phyloP scores from a whole-genome alignment of 2,329 filamentous ascomycete species.

The Aspergillus sp. region DNA sequence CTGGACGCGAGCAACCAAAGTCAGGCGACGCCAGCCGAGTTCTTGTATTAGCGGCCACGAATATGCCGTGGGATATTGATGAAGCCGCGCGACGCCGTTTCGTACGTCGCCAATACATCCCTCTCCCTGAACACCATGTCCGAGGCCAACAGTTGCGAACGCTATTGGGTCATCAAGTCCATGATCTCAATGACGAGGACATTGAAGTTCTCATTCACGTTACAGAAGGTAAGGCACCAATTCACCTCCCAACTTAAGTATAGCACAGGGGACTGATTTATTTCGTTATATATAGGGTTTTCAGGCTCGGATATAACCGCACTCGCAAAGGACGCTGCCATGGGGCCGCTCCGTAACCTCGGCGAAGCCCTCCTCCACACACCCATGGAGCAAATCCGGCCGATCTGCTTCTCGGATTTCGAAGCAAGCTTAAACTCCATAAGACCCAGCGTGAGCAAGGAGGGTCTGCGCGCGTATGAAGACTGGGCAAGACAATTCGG shows the following conservation, averaged over 20 bases:
- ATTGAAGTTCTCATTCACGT: constrained; percentile 71
- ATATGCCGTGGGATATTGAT: constrained; percentile 96
- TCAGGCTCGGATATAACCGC: constrained; percentile 97
- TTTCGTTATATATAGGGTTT: constrained; percentile 65
- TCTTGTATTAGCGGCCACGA: constrained; percentile 90
- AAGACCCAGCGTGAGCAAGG: constrained; percentile 81
- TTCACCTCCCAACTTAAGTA: background rate
- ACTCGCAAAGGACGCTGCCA: constrained; percentile 93
- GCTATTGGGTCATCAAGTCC: constrained; percentile 83
- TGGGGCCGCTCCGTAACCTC: constrained; percentile 88
- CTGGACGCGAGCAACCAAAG: constrained; percentile 72
- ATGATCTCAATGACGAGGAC: constrained; percentile 70
- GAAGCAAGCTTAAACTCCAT: constrained; percentile 80
- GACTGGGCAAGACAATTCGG: constrained; percentile 94
- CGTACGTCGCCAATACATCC: constrained; percentile 92
- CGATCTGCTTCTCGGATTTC: constrained; percentile 82
- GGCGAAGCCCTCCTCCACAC: constrained; percentile 88
- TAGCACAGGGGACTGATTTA: constrained; percentile 9
- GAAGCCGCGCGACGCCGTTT: constrained; percentile 90
- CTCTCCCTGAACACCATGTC: constrained; percentile 81
- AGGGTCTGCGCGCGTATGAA: constrained; percentile 85
- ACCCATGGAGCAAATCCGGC: constrained; percentile 89
- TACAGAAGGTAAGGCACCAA: constrained; percentile 68
- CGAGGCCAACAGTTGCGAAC: constrained; percentile 75
- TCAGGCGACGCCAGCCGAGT: constrained; percentile 82